Conservation (phyloP, 306 rosid species). For the Pyrus communis region DNA sequence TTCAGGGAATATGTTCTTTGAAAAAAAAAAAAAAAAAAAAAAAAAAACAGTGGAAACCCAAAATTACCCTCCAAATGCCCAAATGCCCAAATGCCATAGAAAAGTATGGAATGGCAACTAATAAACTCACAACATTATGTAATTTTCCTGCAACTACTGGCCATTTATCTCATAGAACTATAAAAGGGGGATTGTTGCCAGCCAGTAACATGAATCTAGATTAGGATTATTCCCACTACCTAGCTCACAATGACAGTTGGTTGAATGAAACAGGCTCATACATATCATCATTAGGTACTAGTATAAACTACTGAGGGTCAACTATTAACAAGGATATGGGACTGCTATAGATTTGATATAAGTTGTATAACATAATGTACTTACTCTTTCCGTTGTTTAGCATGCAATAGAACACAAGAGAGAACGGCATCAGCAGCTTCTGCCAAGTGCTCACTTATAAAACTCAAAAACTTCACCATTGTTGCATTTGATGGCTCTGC, state of each 20-base stretch:
- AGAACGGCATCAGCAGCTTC: slow-evolving; percentile 61
- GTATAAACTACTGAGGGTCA: neutral
- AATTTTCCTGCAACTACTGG: neutral
- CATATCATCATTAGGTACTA: neutral
- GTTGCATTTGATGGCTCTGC: slow-evolving; percentile 80
- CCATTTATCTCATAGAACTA: neutral
- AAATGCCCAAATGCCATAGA: neutral
- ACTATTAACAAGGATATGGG: slow-evolving; percentile 1
- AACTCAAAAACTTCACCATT: slow-evolving; percentile 67
- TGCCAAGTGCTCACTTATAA: slow-evolving; percentile 58
- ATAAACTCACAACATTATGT: neutral
- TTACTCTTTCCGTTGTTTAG: slow-evolving; percentile 55
- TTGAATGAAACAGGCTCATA: no score
- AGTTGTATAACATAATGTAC: slow-evolving; percentile 18
- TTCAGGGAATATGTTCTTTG: no score
- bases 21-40: no score
- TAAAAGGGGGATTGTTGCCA: neutral
- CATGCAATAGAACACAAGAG: slow-evolving; percentile 53
- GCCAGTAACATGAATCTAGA: neutral
- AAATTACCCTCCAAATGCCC: no score
- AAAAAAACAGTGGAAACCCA: no score
- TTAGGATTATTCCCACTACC: neutral
- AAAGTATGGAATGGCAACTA: neutral
- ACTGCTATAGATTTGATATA: neutral
- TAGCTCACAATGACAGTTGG: no score